Base-by-base conservation (phyloP, 2,329 filamentous ascomycete genomes). In the Nothophoma quercina region DNA sequence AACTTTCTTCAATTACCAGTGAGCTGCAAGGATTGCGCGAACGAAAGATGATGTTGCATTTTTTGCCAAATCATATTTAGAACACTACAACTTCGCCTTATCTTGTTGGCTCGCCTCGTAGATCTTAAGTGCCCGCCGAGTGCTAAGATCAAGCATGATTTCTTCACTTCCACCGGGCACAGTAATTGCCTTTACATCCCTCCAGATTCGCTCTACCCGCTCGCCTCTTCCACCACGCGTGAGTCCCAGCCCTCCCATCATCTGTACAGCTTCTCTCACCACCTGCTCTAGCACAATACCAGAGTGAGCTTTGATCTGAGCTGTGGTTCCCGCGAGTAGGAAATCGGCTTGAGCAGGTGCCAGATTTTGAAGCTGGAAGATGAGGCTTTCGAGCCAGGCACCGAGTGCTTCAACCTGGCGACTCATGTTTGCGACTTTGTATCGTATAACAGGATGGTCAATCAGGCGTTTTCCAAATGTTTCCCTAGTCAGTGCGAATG, bases 81-180 rank as follows among this genome's bases (percentile, higher is more conserved):
- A n/a, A n/a, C n/a, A n/a, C n/a, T n/a, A n/a, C n/a, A n/a, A n/a
- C n/a, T n/a, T n/a, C n/a, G n/a, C n/a, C n/a, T n/a, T n/a, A n/a
- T n/a, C n/a, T n/a, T n/a, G n/a, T n/a, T n/a, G n/a, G n/a, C n/a
- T n/a, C n/a, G n/a, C n/a, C n/a, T n/a, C n/a, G n/a, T n/a, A n/a
- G n/a, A n/a, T n/a, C n/a, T n/a, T n/a, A n/a, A n/a, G n/a, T n/a
- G n/a, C n/a, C n/a, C n/a, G n/a, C n/a, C n/a, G n/a, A n/a, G n/a
- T n/a, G n/a, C n/a, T n/a, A n/a, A n/a, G 38, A 22, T 50, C 47
- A 3, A 50, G 30, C 38, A 50, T 36, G 10, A 50, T 43, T 15
- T 51, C 38, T 25, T 44, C 39, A 12, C 47, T 51, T 32, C 47
- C 39, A 28, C 47, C 47, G 1, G 47, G 47, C n/a, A 51, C 47